Conservation (phyloP, 116 monocot genomes). For the Dioscorea cayenensis region DNA sequence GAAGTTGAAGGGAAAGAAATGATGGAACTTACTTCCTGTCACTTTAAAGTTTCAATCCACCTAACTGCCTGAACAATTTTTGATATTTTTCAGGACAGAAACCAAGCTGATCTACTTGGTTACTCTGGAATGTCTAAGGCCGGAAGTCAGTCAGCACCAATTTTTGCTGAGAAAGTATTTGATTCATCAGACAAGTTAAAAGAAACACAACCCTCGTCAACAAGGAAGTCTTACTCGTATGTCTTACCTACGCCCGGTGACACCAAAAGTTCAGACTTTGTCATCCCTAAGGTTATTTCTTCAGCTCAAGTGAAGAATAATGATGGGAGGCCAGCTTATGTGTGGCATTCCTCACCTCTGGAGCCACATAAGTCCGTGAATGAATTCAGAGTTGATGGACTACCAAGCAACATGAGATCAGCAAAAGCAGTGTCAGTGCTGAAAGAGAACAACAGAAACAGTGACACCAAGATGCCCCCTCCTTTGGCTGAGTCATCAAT, state of each 20-base stretch:
- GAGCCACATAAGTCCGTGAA: constrained; percentile 36
- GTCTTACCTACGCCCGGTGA: constrained; percentile 78
- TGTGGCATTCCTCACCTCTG: constrained; percentile 73
- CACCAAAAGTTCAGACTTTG: constrained; percentile 25
- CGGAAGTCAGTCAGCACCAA: constrained; percentile 70
- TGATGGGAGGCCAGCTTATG: constrained; percentile 22
- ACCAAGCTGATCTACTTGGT: constrained; percentile 27
- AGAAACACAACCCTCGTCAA: constrained; percentile 35
- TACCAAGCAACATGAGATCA: constrained; percentile 19
- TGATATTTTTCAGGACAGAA: constrained; percentile 44
- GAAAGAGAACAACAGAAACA: constrained; percentile 50
- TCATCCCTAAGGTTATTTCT: constrained; percentile 15
- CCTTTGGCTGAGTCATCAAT: constrained; percentile 30
- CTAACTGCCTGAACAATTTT: not conserved
- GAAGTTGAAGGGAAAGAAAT: not conserved
- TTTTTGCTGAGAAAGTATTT: constrained; percentile 53
- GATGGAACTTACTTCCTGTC: not conserved
- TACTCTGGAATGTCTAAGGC: constrained; percentile 18
- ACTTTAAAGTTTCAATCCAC: not conserved
- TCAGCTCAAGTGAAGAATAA: constrained; percentile 14
- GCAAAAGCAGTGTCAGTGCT: constrained; percentile 24
- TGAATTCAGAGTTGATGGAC: constrained; percentile 19
- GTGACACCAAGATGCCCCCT: constrained; percentile 27
- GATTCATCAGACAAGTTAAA: constrained; percentile 48
- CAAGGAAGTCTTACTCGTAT: constrained; percentile 67